These are phyloP conservation scores for Pythium periplocum DNA, from an alignment of 352 stramenopile genomes.

Conservation along the genomic window DNA sequence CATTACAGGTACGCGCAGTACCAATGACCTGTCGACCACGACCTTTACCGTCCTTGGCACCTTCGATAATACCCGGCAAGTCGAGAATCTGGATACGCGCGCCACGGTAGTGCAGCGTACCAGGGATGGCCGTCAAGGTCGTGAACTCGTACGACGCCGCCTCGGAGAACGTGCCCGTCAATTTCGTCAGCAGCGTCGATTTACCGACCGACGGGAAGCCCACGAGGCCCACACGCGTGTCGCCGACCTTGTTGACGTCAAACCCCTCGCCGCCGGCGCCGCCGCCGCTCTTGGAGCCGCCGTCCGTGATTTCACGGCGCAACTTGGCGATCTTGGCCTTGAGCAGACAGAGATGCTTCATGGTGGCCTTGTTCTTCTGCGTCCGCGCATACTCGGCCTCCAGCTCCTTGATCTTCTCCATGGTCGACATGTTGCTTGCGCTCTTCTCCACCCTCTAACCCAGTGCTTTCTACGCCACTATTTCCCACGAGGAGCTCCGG, in stretches of 20 bases:
- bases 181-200: slow-evolving; percentile 94
- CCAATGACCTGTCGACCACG: slow-evolving; percentile 96
- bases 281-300: slow-evolving; percentile 55
- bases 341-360: slow-evolving; percentile 97
- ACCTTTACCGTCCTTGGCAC: slow-evolving; percentile 96
- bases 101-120: slow-evolving; percentile 95
- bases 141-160: slow-evolving; percentile 99
- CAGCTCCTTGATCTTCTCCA: slow-evolving; percentile 78
- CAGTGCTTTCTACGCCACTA: slow-evolving; percentile 9
- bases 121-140: slow-evolving; percentile 98
- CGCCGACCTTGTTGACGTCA: slow-evolving; percentile 92
- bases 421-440: slow-evolving; percentile 41
- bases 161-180: slow-evolving; percentile 96
- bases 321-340: slow-evolving; percentile 98
- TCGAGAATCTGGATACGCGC: slow-evolving; percentile 88
- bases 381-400: slow-evolving; percentile 94
- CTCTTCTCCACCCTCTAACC: slow-evolving; percentile 16
- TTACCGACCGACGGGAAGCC: slow-evolving; percentile 99
- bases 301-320: slow-evolving; percentile 89
- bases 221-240: slow-evolving; percentile 97
- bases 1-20: slow-evolving; percentile 96
- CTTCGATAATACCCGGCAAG: slow-evolving; percentile 97
- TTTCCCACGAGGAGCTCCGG: slow-evolving; percentile 9
- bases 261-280: slow-evolving; percentile 83
- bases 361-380: slow-evolving; percentile 99